Evolutionary conservation across 139 green algal species (phyloP).

Genomic region (Desmodesmus armatus): DNA sequence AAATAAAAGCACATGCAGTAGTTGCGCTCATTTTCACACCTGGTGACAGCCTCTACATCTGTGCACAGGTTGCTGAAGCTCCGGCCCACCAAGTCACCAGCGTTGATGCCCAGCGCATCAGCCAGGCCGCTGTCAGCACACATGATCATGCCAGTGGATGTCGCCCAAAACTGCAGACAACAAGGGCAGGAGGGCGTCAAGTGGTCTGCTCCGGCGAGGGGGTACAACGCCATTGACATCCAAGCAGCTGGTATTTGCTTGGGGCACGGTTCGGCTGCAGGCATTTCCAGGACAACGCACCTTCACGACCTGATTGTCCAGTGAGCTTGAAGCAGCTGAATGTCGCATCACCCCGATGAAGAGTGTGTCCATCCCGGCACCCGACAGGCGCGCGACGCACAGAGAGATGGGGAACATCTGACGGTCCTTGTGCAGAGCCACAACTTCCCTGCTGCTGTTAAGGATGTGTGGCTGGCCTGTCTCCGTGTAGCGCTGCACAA

Average conservation of each 20-base stretch:
- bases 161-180: neutral
- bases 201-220: too few species aligned
- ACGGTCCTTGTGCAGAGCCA: conserved; percentile 47
- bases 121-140: neutral
- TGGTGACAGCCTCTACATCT: conserved; percentile 1
- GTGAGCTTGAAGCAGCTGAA: too few species aligned
- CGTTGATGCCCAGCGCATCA: conserved; percentile 2
- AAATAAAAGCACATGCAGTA: neutral
- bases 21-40: neutral
- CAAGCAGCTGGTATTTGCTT: too few species aligned
- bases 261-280: too few species aligned
- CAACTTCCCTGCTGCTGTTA: conserved; percentile 20
- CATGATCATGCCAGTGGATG: conserved; percentile 17
- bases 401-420: conserved; percentile 18
- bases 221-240: too few species aligned
- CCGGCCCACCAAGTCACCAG: conserved; percentile 24
- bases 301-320: too few species aligned
- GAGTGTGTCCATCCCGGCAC: neutral
- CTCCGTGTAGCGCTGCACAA: conserved; percentile 16
- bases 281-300: too few species aligned
- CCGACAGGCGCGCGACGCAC: neutral
- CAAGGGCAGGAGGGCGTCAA: too few species aligned
- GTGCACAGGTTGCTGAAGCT: conserved; percentile 16
- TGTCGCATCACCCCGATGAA: conserved; percentile 19
- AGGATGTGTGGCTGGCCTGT: conserved; percentile 20